Evolutionary conservation across 345 rosid species (phyloP).

Genomic region (Excoecaria cochinchinensis): DNA sequence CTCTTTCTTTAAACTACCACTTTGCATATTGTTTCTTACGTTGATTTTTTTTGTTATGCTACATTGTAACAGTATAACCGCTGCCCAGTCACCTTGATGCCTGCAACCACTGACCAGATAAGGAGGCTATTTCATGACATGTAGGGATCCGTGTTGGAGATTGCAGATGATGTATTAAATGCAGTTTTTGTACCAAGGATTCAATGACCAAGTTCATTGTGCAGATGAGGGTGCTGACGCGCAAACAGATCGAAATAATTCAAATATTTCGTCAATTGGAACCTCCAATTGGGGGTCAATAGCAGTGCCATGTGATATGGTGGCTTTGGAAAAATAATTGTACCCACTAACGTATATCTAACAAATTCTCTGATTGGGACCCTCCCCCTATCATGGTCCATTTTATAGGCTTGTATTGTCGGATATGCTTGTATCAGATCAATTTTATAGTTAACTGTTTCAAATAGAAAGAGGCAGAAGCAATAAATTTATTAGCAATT

Average conservation of each 20-base stretch:
- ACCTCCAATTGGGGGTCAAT: background rate
- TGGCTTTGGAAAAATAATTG: too few relatives aligned
- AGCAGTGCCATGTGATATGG: background rate
- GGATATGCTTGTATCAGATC: background rate
- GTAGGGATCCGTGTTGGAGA: conserved; percentile 28
- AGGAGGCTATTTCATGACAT: conserved; percentile 90
- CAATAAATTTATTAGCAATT: background rate
- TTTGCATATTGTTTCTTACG: background rate
- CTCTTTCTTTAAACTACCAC: background rate
- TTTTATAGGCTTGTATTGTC: background rate
- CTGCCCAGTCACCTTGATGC: conserved; percentile 86
- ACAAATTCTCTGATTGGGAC: background rate
- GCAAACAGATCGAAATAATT: background rate
- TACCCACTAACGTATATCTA: background rate
- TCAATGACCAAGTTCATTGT: background rate
- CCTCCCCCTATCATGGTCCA: background rate
- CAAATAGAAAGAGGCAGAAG: background rate
- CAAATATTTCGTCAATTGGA: background rate
- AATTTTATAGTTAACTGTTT: background rate
- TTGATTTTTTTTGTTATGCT: conserved; percentile 11
- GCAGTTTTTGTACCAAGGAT: background rate
- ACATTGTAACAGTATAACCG: conserved; percentile 66
- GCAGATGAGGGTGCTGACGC: background rate
- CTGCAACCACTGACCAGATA: conserved; percentile 73
- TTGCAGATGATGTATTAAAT: background rate